Conservation (phyloP, 805 yeast genomes). For the Ogataea ramenticola region DNA sequence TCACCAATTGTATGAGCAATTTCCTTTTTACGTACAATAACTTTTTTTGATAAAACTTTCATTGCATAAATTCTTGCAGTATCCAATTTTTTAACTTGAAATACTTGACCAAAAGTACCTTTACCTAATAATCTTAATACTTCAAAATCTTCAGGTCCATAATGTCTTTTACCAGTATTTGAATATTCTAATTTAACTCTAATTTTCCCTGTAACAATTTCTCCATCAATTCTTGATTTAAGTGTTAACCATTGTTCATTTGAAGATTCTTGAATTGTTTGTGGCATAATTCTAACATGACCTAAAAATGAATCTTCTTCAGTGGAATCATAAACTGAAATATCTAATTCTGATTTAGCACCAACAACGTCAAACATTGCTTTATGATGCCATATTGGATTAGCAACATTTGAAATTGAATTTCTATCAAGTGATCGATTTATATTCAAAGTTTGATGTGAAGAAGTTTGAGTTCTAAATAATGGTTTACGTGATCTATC, state of each 20-base stretch:
- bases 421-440: constrained; percentile 7
- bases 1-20: constrained; percentile 98
- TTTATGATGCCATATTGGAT: constrained; percentile 89
- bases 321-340: constrained; percentile 85
- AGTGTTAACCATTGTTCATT: constrained; percentile 69
- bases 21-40: constrained; percentile 93
- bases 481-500: constrained; percentile 22
- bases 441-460: constrained; percentile 17
- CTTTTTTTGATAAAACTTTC: constrained; percentile 93
- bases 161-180: constrained; percentile 61
- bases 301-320: constrained; percentile 83
- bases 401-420: constrained; percentile 26
- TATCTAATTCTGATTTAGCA: constrained; percentile 73
- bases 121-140: constrained; percentile 85
- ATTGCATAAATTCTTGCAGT: constrained; percentile 91
- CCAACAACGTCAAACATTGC: constrained; percentile 90
- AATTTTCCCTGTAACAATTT: constrained; percentile 70
- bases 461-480: constrained; percentile 20
- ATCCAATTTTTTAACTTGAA: constrained; percentile 88
- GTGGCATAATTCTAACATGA: constrained; percentile 68
- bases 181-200: constrained; percentile 70
- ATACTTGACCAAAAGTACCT: constrained; percentile 97
- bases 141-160: constrained; percentile 93
- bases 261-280: constrained; percentile 34
- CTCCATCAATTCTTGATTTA: constrained; percentile 68